Conservation (phyloP, 257 asterid species). For the Eustoma russellianum region DNA sequence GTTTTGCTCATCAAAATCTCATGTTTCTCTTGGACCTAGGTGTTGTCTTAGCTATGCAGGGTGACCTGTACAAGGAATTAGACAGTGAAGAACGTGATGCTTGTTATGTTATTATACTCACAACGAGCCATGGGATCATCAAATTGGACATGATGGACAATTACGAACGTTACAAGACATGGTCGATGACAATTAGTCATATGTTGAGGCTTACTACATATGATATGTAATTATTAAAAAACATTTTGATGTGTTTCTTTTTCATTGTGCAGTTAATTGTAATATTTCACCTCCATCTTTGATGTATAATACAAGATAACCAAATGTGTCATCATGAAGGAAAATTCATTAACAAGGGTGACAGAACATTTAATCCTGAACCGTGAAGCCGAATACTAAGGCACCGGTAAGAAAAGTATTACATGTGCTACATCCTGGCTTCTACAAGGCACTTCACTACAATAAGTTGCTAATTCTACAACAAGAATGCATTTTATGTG, state of each 20-base stretch:
- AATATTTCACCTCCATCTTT: constrained; percentile 6
- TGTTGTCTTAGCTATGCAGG: constrained; percentile 44
- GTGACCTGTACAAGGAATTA: constrained; percentile 58
- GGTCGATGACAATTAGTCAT: constrained; percentile 76
- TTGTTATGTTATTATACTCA: constrained; percentile 55
- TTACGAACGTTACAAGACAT: constrained; percentile 43
- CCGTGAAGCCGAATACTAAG: no score
- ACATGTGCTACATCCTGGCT: no score
- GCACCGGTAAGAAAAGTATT: no score
- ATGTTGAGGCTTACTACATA: constrained; percentile 57
- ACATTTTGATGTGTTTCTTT: not conserved
- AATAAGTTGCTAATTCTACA: no score
- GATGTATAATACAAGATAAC: constrained; percentile 2
- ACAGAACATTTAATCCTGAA: no score
- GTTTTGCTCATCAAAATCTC: not conserved
- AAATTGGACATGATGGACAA: constrained; percentile 74
- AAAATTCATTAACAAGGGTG: no score
- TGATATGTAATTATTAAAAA: not conserved
- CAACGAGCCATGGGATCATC: constrained; percentile 55
- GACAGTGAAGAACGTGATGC: constrained; percentile 42
- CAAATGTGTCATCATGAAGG: no score
- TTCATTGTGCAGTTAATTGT: constrained; percentile 2
- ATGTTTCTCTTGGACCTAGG: constrained; percentile 26
- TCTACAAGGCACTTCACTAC: no score
- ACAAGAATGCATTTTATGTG: no score